A percentile compares a stretch with the other conserved stretches of the same genome.
These are phyloP conservation scores for Cladosporium velox DNA, from an alignment of 2,329 filamentous ascomycete genomes.

Conservation along the genomic window DNA sequence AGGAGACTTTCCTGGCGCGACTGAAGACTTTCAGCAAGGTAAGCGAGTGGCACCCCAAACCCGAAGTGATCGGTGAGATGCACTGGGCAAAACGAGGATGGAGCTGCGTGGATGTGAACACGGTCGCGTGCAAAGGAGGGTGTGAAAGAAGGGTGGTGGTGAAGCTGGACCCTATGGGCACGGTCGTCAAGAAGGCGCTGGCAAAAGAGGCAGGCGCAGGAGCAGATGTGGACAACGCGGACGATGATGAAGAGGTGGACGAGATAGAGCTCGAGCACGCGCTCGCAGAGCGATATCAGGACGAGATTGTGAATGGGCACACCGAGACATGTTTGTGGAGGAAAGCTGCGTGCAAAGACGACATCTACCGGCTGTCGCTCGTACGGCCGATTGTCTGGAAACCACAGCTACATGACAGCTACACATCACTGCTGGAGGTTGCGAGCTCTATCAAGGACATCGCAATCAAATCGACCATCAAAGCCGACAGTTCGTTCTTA, in stretches of 20 bases:
- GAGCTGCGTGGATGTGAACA: constrained; percentile 80
- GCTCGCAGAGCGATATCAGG: constrained; percentile 73
- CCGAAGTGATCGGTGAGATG: constrained; percentile 79
- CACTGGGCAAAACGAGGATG: constrained; percentile 95
- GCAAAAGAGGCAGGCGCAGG: background rate
- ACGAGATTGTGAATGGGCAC: constrained; percentile 74
- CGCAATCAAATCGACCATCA: constrained; percentile 22
- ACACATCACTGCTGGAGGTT: constrained; percentile 32
- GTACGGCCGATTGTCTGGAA: constrained; percentile 41
- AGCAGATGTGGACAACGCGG: constrained; percentile 48
- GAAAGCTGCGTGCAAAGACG: constrained; percentile 79
- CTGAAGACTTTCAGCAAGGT: constrained; percentile 88
- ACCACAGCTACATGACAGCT: constrained; percentile 34
- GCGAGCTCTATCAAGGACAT: constrained; percentile 32
- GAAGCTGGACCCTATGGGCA: constrained; percentile 64
- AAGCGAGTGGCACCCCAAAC: constrained; percentile 91
- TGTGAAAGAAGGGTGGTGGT: constrained; percentile 85
- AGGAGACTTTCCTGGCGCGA: constrained; percentile 75
- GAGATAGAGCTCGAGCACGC: constrained; percentile 53
- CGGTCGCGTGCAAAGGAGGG: constrained; percentile 76
- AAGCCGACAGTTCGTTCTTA: constrained; percentile 20
- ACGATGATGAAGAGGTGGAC: constrained; percentile 49
- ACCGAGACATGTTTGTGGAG: constrained; percentile 83
- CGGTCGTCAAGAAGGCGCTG: constrained; percentile 8
- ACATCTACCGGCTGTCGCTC: constrained; percentile 62